Evolutionary conservation across 352 stramenopile genomes (phyloP).

Genomic region (Pythium vanterpoolii): DNA sequence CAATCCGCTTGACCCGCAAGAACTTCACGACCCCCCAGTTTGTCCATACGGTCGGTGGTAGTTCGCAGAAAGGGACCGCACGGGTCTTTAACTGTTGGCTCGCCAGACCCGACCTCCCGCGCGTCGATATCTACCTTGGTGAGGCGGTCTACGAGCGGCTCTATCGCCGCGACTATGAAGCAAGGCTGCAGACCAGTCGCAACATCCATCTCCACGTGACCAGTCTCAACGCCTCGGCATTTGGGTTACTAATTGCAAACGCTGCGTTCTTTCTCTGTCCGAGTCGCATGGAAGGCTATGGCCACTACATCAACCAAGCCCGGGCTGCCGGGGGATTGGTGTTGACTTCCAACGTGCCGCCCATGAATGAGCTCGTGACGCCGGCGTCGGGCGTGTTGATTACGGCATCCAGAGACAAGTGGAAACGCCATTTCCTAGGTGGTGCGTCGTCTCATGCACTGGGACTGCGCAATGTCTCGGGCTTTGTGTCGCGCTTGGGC

Average conservation of each 20-base stretch:
- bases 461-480: constrained; percentile 31
- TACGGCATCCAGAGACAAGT: constrained; percentile 22
- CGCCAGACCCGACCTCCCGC: constrained; percentile 40
- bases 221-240: constrained; percentile 30
- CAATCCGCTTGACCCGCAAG: neutral
- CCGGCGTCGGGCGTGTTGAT: constrained; percentile 43
- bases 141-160: constrained; percentile 28
- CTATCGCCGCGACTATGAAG: constrained; percentile 12
- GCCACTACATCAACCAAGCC: constrained; percentile 76
- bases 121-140: constrained; percentile 50
- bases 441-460: constrained; percentile 27
- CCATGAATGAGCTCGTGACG: constrained; percentile 67
- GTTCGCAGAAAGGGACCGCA: constrained; percentile 50
- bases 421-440: constrained; percentile 47
- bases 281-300: constrained; percentile 57
- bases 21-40: constrained; percentile 47
- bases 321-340: constrained; percentile 41
- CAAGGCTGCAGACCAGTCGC: constrained; percentile 8
- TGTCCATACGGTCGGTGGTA: constrained; percentile 40
- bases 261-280: constrained; percentile 58
- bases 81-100: constrained; percentile 61
- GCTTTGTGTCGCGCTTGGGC: constrained; percentile 38
- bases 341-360: constrained; percentile 46
- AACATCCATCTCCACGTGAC: constrained; percentile 40
- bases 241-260: constrained; percentile 51